phyloP scores from a whole-genome alignment of 345 rosid genomes.

The Populus deltoides region DNA sequence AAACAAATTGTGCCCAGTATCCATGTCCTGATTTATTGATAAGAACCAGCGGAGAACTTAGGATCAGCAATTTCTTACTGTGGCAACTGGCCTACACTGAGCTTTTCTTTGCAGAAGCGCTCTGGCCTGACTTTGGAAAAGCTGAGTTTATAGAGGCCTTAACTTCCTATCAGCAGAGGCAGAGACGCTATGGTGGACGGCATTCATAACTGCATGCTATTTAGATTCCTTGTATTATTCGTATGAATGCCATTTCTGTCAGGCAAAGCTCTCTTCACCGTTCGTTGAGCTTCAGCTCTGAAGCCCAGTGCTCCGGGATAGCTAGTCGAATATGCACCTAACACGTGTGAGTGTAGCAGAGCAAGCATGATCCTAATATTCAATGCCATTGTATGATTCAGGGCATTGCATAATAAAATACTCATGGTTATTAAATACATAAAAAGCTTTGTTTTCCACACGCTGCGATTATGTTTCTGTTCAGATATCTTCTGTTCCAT shows the following conservation, averaged over 20 bases:
- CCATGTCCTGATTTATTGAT: constrained; percentile 72
- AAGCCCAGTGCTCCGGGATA: background rate
- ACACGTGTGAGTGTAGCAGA: background rate
- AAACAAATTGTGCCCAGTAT: constrained; percentile 55
- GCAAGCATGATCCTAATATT: background rate
- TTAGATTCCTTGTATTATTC: background rate
- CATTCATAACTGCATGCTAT: constrained; percentile 18
- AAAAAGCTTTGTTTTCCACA: background rate
- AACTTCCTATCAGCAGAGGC: constrained; percentile 61
- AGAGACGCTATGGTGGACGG: constrained; percentile 65
- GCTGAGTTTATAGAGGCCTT: constrained; percentile 56
- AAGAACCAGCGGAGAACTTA: constrained; percentile 70
- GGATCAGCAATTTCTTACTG: constrained; percentile 79
- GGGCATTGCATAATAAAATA: background rate
- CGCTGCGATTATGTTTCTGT: background rate
- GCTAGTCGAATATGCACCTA: background rate
- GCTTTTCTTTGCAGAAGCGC: constrained; percentile 52
- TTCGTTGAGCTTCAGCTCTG: background rate
- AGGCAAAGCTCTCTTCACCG: background rate
- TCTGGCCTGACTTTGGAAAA: constrained; percentile 84
- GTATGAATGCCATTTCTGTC: background rate
- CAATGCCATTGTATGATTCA: background rate
- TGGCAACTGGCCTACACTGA: constrained; percentile 88
- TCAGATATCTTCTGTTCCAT: too few species aligned
- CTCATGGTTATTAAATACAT: background rate